Conservation (phyloP, 2,329 filamentous ascomycete genomes). For the Nemania sp. region DNA sequence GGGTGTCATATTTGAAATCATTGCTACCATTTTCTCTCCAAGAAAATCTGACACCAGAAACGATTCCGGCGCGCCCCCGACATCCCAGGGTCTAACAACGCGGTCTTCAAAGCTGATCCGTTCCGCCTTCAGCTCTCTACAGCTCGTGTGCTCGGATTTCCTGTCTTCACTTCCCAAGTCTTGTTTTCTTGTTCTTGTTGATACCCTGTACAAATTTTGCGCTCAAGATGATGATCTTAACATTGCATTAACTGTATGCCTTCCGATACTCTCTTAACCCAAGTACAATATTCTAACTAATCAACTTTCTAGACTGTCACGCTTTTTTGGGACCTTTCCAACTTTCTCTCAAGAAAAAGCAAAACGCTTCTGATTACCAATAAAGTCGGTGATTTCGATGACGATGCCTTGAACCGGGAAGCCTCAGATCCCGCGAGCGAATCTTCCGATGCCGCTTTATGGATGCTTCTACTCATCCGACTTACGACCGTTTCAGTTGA, state of each 20-base stretch:
- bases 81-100: slow-evolving; percentile 49
- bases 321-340: slow-evolving; percentile 93
- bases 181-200: slow-evolving; percentile 77
- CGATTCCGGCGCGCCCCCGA: slow-evolving; percentile 35
- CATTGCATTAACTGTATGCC: slow-evolving; percentile 83
- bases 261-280: neutral
- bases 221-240: slow-evolving; percentile 91
- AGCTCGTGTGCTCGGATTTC: slow-evolving; percentile 95
- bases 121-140: slow-evolving; percentile 84
- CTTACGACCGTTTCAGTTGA: slow-evolving; percentile 73
- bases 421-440: slow-evolving; percentile 62
- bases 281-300: slow-evolving; percentile 15
- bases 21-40: slow-evolving; percentile 75
- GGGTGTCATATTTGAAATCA: slow-evolving; percentile 82
- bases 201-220: slow-evolving; percentile 87
- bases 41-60: slow-evolving; percentile 39
- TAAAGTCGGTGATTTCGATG: slow-evolving; percentile 56
- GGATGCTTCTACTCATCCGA: slow-evolving; percentile 75
- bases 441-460: slow-evolving; percentile 71
- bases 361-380: slow-evolving; percentile 61
- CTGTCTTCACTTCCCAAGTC: slow-evolving; percentile 70
- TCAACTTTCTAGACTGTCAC: slow-evolving; percentile 70
- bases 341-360: slow-evolving; percentile 72
- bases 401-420: slow-evolving; percentile 59
- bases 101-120: slow-evolving; percentile 76